These are phyloP conservation scores for Capsicum rhomboideum DNA, from an alignment of 257 asterid species.

Conservation along the genomic window DNA sequence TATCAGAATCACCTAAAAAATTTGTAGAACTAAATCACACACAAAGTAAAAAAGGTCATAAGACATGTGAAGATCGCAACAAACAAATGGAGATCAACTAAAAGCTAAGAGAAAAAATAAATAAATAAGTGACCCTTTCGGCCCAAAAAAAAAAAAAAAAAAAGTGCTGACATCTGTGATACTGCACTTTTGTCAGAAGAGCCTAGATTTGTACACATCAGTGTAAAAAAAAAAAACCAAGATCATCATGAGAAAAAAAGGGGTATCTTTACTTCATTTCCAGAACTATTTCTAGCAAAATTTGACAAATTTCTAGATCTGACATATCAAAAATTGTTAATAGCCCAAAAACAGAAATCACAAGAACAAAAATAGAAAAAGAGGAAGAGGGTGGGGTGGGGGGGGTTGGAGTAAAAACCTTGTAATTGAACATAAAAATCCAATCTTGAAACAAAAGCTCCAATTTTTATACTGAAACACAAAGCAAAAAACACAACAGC, in stretches of 20 bases:
- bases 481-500: not conserved
- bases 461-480: not conserved
- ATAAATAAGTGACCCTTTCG: not conserved
- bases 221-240: not conserved
- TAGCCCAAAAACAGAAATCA: not conserved
- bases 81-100: slow-evolving; percentile 19
- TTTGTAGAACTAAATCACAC: not conserved
- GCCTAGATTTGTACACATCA: slow-evolving; percentile 16
- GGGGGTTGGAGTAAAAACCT: not conserved
- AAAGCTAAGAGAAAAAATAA: not conserved
- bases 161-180: not conserved
- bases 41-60: not conserved
- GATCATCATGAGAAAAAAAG: not conserved
- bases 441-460: not conserved
- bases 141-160: not conserved
- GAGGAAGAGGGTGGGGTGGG: not conserved
- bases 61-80: slow-evolving; percentile 12
- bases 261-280: not conserved
- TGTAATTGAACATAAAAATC: not conserved
- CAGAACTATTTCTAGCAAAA: not conserved
- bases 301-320: not conserved
- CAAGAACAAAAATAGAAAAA: not conserved
- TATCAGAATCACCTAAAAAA: not conserved
- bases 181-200: not conserved
- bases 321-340: not conserved